These are phyloP conservation scores for apple (Malus domestica) DNA, from an alignment of 306 rosid genomes.

Conservation along the genomic window ASM211411v1 NC_041804.1:349501-350000, in stretches of 20 bases:
- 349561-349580: not conserved
- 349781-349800: not conserved
- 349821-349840: not conserved
- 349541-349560: not conserved
- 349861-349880: not conserved
- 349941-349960: too few species aligned
- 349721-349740: not conserved
- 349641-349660: not conserved
- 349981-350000: not conserved
- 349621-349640: not conserved
- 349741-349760: not conserved
- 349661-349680: not conserved
- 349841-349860: not conserved
- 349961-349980: too few species aligned
- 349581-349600: not conserved
- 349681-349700: not conserved
- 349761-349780: not conserved
- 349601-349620: not conserved
- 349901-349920: too few species aligned
- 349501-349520: not conserved
- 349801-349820: not conserved
- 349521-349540: not conserved
- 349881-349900: not conserved
- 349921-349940: too few species aligned
- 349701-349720: not conserved